These are phyloP conservation scores for Prunus persica DNA, from an alignment of 306 rosid species.

Conservation along the genomic window Prunus_persica_NCBIv2 NC_034015.1:19605001-19605500, in stretches of 20 bases:
- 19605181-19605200: slow-evolving; percentile 82
- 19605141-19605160: slow-evolving; percentile 72
- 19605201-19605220: slow-evolving; percentile 92
- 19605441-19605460: slow-evolving; percentile 39
- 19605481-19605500: slow-evolving; percentile 29
- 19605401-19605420: slow-evolving; percentile 33
- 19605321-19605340: slow-evolving; percentile 79
- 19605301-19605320: slow-evolving; percentile 70
- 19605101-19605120: slow-evolving; percentile 83
- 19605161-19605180: slow-evolving; percentile 62
- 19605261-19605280: slow-evolving; percentile 80
- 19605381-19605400: slow-evolving; percentile 20
- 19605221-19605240: slow-evolving; percentile 55
- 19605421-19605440: slow-evolving; percentile 33
- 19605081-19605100: slow-evolving; percentile 72
- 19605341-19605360: slow-evolving; percentile 82
- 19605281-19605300: slow-evolving; percentile 85
- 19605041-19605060: slow-evolving; percentile 84
- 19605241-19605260: slow-evolving; percentile 81
- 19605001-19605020: slow-evolving; percentile 87
- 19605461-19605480: slow-evolving; percentile 15
- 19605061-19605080: slow-evolving; percentile 87
- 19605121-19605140: slow-evolving; percentile 89
- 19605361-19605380: slow-evolving; percentile 69
- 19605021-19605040: slow-evolving; percentile 79